Conservation (phyloP, 2,329 filamentous ascomycete genomes). For the Dothideomycetes sp. region DNA sequence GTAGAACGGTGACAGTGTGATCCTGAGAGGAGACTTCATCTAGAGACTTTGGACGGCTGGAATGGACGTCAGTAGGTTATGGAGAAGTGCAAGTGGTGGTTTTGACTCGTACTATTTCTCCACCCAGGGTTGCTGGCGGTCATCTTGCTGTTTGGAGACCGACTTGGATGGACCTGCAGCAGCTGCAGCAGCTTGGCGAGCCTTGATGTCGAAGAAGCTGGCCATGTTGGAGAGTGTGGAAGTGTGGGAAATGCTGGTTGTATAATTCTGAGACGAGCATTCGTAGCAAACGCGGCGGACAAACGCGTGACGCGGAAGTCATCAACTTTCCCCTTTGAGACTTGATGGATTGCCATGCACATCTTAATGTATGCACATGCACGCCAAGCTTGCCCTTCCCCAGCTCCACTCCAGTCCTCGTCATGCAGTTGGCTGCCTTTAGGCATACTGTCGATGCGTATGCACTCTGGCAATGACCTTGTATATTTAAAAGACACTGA, state of each 20-base stretch:
- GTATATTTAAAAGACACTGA: no score
- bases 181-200: conserved; percentile 60
- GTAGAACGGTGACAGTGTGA: conserved; percentile 86
- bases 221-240: conserved; percentile 47
- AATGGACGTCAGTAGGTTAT: conserved; percentile 8
- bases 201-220: conserved; percentile 93
- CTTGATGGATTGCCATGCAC: no score
- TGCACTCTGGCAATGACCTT: background rate
- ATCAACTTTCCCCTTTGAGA: background rate
- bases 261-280: no score
- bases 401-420: background rate
- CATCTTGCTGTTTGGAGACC: conserved; percentile 46
- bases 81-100: conserved; percentile 1
- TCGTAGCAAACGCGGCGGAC: background rate
- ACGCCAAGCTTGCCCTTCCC: background rate
- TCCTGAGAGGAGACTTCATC: conserved; percentile 96
- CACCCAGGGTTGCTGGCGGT: conserved; percentile 81
- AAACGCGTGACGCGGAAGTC: background rate
- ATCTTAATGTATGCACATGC: no score
- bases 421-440: background rate
- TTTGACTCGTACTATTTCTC: conserved; percentile 75
- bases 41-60: conserved; percentile 82
- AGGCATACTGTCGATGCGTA: no score
- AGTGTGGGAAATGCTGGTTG: background rate
- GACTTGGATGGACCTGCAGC: conserved; percentile 60